Base-by-base conservation (phyloP, 2,329 filamentous ascomycete genomes). In the Hirsutella rhossiliensis region DNA sequence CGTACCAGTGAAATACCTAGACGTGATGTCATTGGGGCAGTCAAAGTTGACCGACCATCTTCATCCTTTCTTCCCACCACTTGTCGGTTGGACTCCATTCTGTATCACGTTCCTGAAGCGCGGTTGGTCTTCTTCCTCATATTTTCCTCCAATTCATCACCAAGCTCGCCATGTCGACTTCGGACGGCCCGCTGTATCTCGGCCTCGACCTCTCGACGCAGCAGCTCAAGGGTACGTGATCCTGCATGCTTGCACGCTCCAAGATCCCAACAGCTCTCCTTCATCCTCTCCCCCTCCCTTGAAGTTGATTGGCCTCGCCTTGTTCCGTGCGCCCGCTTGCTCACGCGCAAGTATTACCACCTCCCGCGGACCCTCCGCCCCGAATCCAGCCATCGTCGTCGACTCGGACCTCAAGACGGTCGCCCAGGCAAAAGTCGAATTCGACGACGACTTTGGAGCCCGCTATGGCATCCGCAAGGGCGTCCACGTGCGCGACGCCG, bases 141-240 rank as follows among this genome's bases (percentile, higher is more conserved):
- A n/a, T n/a, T n/a, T n/a, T n/a, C n/a, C n/a, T n/a, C n/a, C n/a
- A n/a, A n/a, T n/a, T n/a, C n/a, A n/a, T n/a, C n/a, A n/a, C n/a
- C 3, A 4, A 28, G 31, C 12, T 37, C 15, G 34, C 17, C n/a
- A 47, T 36, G 42, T 65, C 65, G 63, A 57, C 52, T 45, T 54
- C 60, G 6, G 41, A 45, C 48, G 72, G 68, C 29, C 81, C 84
- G 17, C 69, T 94, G 48, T 95, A 94, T 60, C 73, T 95, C 57
- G 92, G 92, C 48, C 89, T 97, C 62, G 92, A 98, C 67, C 81
- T 97, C 47, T 96, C 89, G 38, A 97, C 92, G 46, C 92, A 97
- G 64, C 90, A 97, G 62, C 75, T 97, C 46, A 97, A 98, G 75
- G 89, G 87, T 80, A 63, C 51, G 46, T 19, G 23, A 11, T 3